These are phyloP conservation scores for Alternaria incomplexa DNA, from an alignment of 2,329 filamentous ascomycete species.

Conservation along the genomic window DNA sequence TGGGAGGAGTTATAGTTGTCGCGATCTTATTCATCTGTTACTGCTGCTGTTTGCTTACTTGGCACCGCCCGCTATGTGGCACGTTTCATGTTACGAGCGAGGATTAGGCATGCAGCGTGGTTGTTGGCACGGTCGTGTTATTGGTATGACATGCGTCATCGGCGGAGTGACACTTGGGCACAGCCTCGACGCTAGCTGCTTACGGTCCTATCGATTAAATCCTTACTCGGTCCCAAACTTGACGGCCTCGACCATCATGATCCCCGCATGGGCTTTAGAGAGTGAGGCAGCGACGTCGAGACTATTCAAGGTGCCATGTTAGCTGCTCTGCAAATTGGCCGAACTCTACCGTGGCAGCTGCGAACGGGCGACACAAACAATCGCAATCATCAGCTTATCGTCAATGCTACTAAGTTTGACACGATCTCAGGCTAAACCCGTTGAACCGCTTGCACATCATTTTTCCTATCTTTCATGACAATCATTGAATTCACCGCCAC, in stretches of 20 bases:
- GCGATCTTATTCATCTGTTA: neutral
- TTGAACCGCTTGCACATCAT: neutral
- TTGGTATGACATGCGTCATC: conserved; percentile 15
- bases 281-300: neutral
- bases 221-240: conserved; percentile 7
- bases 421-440: neutral
- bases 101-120: conserved; percentile 6
- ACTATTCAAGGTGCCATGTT: neutral
- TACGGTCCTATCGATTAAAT: conserved; percentile 1
- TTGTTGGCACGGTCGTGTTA: conserved; percentile 4
- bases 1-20: neutral
- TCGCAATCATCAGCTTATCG: neutral
- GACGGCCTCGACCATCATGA: neutral
- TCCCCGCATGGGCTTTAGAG: neutral
- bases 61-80: neutral
- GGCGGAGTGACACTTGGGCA: neutral
- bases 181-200: conserved; percentile 16
- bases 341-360: neutral
- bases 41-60: neutral
- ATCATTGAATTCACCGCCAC: neutral
- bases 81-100: conserved; percentile 18
- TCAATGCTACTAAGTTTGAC: neutral
- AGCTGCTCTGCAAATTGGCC: neutral
- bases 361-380: neutral
- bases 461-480: neutral